Base-by-base conservation (phyloP, 2,329 filamentous ascomycete species). In the Apiospora marii region DNA sequence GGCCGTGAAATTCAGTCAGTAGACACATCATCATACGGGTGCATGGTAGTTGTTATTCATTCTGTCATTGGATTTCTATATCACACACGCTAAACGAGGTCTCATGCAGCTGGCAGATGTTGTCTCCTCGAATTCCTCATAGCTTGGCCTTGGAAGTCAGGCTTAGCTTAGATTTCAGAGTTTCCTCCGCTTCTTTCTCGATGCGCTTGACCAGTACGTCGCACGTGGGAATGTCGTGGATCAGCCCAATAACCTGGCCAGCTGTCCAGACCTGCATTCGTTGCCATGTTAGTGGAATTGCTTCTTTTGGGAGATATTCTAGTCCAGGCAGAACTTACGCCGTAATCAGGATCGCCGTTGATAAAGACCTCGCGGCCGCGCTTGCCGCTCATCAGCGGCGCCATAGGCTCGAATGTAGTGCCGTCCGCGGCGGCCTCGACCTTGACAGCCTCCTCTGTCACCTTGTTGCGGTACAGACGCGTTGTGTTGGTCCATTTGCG, bases 401-500 rank as follows among this genome's bases (percentile, higher is more conserved):
- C 94, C 53, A 99, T 90, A 84, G 98, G 95, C 74, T 92, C 88
- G 77, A 99, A 99, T 78, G 98, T 93, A 75, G 95, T 96, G 3
- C 92, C 94, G 74, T 87, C 89, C 84, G 93, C 96, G 84, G 94
- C 93, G 78, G 86, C 87, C 87, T 99, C 96, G 73, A 98, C 88
- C 86, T 94, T 92, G 76, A 94, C 87, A 1, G 95, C 95, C 77
- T 94, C 91, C 74, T 91, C 85, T 0, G 94, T 91, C 70, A 98
- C 93, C 85, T 96, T 95, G 85, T 99, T 99, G 82, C 91, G 92
- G 85, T 93, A 99, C 78, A 98, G 84, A 16, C 96, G 88, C 67
- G 90, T 93, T 1, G 96, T 99, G 84, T 99, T 99, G 84, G 89
- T 94, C 96, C 96, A 99, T 76, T 95, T 88, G 71, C 96, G 87